Evolutionary conservation across 2,329 filamentous ascomycete species (phyloP).

Genomic region (Alternaria novae-zelandiae): DNA sequence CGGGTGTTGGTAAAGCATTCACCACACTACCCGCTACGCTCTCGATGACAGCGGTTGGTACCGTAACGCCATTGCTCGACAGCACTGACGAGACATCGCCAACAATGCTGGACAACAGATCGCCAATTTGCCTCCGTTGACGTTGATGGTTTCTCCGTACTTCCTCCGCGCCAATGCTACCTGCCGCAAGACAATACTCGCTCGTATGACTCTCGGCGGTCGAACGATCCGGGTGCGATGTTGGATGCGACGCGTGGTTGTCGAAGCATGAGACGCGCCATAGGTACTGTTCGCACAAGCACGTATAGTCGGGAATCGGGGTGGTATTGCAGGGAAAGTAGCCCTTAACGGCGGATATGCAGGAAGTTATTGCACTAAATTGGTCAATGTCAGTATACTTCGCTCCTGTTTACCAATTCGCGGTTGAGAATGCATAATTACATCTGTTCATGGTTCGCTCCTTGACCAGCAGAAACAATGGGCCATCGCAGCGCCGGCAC

Average conservation of each 20-base stretch:
- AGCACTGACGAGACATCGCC: constrained; percentile 15
- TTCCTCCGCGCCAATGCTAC: constrained; percentile 1
- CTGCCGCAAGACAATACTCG: constrained; percentile 13
- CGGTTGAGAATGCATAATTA: neutral
- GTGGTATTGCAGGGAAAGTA: constrained; percentile 10
- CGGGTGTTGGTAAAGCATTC: neutral
- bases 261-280: constrained; percentile 20
- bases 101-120: constrained; percentile 14
- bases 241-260: constrained; percentile 9
- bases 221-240: constrained; percentile 1
- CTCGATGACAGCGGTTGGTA: constrained; percentile 4
- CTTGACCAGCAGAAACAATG: neutral
- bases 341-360: constrained; percentile 5
- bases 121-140: constrained; percentile 15
- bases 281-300: constrained; percentile 20
- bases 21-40: constrained; percentile 3
- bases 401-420: neutral
- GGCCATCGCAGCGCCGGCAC: constrained; percentile 8
- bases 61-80: constrained; percentile 5
- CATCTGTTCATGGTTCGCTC: constrained; percentile 3
- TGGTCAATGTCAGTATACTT: neutral
- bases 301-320: constrained; percentile 2
- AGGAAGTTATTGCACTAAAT: constrained; percentile 10
- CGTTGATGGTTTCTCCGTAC: constrained; percentile 6
- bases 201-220: neutral